Base-by-base conservation (phyloP, 768 basidiomycete species). In the Phanerochaete sordida region DNA sequence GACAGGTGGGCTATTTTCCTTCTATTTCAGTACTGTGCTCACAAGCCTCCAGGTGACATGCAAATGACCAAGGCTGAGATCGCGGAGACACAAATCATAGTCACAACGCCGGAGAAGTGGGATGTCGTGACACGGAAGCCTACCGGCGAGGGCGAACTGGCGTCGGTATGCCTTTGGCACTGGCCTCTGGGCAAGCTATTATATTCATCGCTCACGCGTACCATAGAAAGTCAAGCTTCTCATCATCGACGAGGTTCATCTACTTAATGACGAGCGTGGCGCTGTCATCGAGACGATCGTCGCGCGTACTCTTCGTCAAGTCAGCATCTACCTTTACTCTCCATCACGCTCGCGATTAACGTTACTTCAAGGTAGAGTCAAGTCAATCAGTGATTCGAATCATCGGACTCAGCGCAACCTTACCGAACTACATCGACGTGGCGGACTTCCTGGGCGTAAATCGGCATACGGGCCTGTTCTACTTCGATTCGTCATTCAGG, bases 91-190 rank as follows among this genome's bases (percentile, higher is more conserved):
- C 96, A 98, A 69, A 88, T 99, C 47, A 98, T 99, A 60, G 95
- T 99, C 7, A 99, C 97, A 1, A 99, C 97, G 1, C 97, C 97
- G 0, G 97, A 99, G 72, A 99, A 99, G 73, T 99, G 97, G 97
- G 97, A 98, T 65, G 97, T 99, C 0, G 97, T 99, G 2, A 99
- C 97, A 9, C 79, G 97, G 62, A 98, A 97, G 71, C 94, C 96
- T 0, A 94, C 91, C 0, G 95, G 95, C 8, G 97, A 98, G 75
- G 96, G 95, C 13, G 95, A 98, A 70, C 77, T 98, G n/a, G 92
- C 92, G 33, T 89, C 93, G 53, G 95, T 95, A 63, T 58, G 88
- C 72, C 7, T 58, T 35, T 13, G 15, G 28, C 16, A 23, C 7
- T 31, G 51, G n/a, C n/a, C n/a, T n/a, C n/a, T n/a, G n/a, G n/a